Conservation (phyloP, 257 asterid genomes). For the Solanum virginianum region DNA sequence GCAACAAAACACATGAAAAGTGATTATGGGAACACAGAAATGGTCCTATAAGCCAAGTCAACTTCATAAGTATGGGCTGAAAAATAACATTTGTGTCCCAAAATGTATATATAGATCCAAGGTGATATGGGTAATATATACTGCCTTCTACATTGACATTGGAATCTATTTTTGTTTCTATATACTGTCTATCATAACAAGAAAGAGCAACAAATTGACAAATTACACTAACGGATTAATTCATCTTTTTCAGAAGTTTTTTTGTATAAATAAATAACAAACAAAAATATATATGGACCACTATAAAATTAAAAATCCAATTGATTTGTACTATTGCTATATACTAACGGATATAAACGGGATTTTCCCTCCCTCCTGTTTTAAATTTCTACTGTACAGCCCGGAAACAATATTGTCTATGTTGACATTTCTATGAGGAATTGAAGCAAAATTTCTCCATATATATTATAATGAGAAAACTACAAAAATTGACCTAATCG, state of each 20-base stretch:
- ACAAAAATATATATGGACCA: neutral
- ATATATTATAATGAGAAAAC: too few species aligned
- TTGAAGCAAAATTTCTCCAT: too few species aligned
- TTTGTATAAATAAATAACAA: neutral
- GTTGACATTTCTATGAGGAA: neutral
- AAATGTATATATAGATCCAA: neutral
- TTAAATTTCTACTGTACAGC: neutral
- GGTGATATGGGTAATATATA: neutral
- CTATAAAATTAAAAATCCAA: neutral
- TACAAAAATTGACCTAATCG: too few species aligned
- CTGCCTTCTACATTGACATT: neutral
- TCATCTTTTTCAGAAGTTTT: neutral
- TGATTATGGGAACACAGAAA: neutral
- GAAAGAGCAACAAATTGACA: neutral
- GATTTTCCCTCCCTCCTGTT: neutral
- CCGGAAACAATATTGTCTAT: neutral
- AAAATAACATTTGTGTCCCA: neutral
- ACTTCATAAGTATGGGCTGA: neutral
- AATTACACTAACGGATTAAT: neutral
- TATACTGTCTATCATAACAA: neutral
- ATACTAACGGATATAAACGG: neutral
- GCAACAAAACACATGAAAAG: neutral
- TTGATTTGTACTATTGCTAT: neutral
- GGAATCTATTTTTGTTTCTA: neutral
- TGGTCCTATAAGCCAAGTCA: neutral